A percentile compares a stretch with the other conserved stretches of the same genome.
Conservation (phyloP, 257 asterid species). For the Nicotiana benthamiana region DNA sequence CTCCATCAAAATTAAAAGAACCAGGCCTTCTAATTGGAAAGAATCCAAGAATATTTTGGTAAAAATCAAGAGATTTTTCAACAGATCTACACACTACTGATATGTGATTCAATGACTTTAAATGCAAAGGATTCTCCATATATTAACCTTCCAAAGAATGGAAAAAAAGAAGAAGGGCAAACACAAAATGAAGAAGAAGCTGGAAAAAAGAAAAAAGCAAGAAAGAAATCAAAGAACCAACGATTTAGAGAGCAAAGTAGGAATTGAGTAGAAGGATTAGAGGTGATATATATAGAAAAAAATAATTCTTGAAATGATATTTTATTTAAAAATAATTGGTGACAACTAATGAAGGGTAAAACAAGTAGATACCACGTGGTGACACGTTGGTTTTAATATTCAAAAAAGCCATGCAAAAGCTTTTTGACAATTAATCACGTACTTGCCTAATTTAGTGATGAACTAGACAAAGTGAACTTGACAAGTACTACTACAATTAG, state of each 20-base stretch:
- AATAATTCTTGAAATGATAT: background rate
- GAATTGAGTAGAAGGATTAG: background rate
- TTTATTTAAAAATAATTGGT: background rate
- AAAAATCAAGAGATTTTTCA: constrained; percentile 23
- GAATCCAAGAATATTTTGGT: constrained; percentile 25
- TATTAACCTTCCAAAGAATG: background rate
- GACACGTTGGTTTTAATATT: background rate
- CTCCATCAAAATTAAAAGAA: constrained; percentile 27
- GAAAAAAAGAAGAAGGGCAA: background rate
- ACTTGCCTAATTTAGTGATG: background rate
- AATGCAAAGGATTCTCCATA: constrained; percentile 19
- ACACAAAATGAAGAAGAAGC: background rate
- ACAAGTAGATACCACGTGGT: constrained; percentile 3
- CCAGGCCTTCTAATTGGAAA: constrained; percentile 25
- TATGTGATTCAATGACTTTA: constrained; percentile 24
- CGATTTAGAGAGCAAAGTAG: background rate
- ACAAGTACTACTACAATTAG: background rate
- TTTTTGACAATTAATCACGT: background rate
- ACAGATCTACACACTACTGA: constrained; percentile 22
- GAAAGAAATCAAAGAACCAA: background rate
- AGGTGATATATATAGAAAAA: background rate
- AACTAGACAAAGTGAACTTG: background rate
- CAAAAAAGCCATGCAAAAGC: background rate
- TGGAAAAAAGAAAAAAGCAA: background rate
- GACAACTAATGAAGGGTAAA: background rate